phyloP scores from a whole-genome alignment of 2,329 filamentous ascomycete genomes.

The Diaporthe sp. region DNA sequence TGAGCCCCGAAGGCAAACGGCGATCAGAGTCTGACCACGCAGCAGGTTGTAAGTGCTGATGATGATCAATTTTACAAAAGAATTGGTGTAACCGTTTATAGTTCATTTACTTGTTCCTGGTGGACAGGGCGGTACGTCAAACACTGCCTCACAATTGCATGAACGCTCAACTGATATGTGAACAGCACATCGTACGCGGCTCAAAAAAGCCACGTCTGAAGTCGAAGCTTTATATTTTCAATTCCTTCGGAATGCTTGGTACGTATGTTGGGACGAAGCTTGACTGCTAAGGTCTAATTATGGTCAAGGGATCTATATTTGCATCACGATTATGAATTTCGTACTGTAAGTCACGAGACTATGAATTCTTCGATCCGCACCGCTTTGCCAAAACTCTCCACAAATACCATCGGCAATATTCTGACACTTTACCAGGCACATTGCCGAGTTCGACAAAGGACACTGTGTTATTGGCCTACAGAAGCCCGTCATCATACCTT shows the following conservation, averaged over 20 bases:
- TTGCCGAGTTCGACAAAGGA: conserved; percentile 13
- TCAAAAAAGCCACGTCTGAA: conserved; percentile 15
- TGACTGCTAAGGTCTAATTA: background rate
- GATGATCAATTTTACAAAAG: background rate
- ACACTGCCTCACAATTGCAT: background rate
- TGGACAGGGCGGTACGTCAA: conserved; percentile 10
- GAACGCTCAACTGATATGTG: background rate
- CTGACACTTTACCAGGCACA: background rate
- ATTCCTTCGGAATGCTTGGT: conserved; percentile 19
- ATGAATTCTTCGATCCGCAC: background rate
- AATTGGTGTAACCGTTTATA: background rate
- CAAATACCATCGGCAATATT: background rate
- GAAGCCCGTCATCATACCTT: conserved; percentile 12
- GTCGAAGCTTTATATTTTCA: conserved; percentile 19
- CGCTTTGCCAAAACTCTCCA: too few relatives aligned
- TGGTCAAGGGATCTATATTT: background rate
- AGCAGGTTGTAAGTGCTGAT: conserved; percentile 8
- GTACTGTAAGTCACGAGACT: background rate
- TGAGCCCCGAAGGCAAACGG: background rate
- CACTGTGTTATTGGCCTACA: conserved; percentile 18
- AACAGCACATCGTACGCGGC: conserved; percentile 5
- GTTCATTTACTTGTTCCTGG: conserved; percentile 21
- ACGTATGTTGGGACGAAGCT: background rate
- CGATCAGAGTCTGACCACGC: background rate
- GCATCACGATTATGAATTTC: conserved; percentile 12